Evolutionary conservation across 306 rosid species (phyloP).

Genomic region (Cajanus cajan): DNA sequence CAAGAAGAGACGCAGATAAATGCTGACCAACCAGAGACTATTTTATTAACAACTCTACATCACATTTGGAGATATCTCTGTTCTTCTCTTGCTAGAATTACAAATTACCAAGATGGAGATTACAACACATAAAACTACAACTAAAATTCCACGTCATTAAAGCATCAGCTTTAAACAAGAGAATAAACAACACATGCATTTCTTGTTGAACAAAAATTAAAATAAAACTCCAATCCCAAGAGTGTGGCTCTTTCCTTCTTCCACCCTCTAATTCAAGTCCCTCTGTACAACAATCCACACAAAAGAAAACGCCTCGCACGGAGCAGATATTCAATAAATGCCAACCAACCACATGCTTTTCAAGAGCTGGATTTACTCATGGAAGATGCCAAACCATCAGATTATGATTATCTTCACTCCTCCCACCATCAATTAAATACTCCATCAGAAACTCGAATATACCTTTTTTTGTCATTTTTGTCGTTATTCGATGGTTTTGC

Average conservation of each 20-base stretch:
- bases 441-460: neutral
- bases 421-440: neutral
- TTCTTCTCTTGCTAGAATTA: slow-evolving; percentile 34
- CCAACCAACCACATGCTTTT: neutral
- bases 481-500: slow-evolving; percentile 8
- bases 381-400: slow-evolving; percentile 2
- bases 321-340: neutral
- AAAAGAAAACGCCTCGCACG: slow-evolving; percentile 24
- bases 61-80: neutral
- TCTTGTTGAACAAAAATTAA: neutral
- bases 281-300: slow-evolving; percentile 26
- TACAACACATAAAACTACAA: slow-evolving; percentile 22
- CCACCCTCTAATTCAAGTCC: slow-evolving; percentile 25
- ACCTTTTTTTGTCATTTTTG: neutral
- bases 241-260: slow-evolving; percentile 26
- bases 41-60: slow-evolving; percentile 32
- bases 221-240: slow-evolving; percentile 19
- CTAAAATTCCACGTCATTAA: slow-evolving; percentile 24
- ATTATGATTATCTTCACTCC: neutral
- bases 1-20: neutral
- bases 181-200: slow-evolving; percentile 7
- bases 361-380: slow-evolving; percentile 10
- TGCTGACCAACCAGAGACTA: slow-evolving; percentile 3
- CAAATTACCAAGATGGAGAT: slow-evolving; percentile 31
- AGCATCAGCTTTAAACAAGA: slow-evolving; percentile 13